Conservation (phyloP, 441 rosid genomes). For the Erysimum pusillum region DNA sequence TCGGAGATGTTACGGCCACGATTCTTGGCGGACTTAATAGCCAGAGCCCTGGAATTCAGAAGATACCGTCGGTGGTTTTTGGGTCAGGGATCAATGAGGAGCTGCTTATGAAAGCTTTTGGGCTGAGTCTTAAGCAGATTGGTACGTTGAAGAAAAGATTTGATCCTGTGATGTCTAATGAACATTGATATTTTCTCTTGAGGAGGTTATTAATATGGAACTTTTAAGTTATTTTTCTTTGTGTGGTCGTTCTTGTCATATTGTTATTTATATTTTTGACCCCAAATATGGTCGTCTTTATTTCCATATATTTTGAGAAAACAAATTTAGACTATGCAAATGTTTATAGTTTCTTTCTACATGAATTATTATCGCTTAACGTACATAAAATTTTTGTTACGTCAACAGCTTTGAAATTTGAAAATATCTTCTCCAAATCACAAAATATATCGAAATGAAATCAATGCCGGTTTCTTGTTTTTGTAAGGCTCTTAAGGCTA, state of each 20-base stretch:
- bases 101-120: constrained; percentile 69
- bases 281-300: neutral
- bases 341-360: neutral
- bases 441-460: neutral
- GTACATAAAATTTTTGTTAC: neutral
- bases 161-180: constrained; percentile 42
- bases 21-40: constrained; percentile 67
- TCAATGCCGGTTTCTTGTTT: neutral
- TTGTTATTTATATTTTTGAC: neutral
- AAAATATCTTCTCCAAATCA: neutral
- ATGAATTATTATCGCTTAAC: neutral
- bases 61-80: constrained; percentile 62
- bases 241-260: constrained; percentile 2
- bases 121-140: constrained; percentile 63
- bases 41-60: constrained; percentile 69
- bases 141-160: constrained; percentile 55
- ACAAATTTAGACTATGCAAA: neutral
- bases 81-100: constrained; percentile 67
- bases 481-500: neutral
- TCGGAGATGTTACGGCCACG: constrained; percentile 65
- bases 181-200: constrained; percentile 42
- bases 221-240: constrained; percentile 10
- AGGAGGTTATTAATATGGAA: constrained; percentile 3
- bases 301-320: constrained; percentile 8
- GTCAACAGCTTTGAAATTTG: neutral